Conservation (phyloP, 345 rosid species). For the Salix arbutifolia region DNA sequence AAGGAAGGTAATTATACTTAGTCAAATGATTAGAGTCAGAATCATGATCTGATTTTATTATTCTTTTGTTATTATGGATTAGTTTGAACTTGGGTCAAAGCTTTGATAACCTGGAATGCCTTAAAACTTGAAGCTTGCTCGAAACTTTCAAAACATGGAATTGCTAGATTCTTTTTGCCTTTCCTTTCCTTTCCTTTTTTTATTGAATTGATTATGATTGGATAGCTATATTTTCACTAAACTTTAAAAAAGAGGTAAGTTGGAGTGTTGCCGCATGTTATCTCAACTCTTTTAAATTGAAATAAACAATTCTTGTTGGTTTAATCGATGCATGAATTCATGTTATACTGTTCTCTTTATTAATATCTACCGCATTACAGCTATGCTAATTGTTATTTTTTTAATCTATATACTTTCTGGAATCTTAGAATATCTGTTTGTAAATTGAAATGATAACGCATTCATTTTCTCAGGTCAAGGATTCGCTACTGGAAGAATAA, state of each 20-base stretch:
- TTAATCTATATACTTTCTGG: background rate
- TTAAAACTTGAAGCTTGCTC: background rate
- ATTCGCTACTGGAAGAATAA: constrained; percentile 62
- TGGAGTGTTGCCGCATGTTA: background rate
- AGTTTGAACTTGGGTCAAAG: background rate
- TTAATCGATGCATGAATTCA: background rate
- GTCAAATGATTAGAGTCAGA: background rate
- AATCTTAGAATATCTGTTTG: background rate
- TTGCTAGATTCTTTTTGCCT: background rate
- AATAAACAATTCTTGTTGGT: background rate
- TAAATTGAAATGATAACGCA: background rate
- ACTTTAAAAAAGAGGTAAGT: background rate
- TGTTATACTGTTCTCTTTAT: background rate
- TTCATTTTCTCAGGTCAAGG: constrained; percentile 50
- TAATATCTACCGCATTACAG: background rate
- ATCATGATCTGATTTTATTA: background rate
- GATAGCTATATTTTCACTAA: background rate
- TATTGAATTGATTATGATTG: background rate
- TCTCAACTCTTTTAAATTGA: background rate
- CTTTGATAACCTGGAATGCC: background rate
- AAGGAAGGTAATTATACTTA: background rate
- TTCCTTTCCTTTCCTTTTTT: background rate
- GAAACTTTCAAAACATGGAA: background rate
- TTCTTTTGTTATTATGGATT: background rate
- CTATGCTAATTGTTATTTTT: background rate